Evolutionary conservation across 2,329 filamentous ascomycete genomes (phyloP), one percentile per base, ranked within the genome.

Genomic region (Helotiales sp.): DNA sequence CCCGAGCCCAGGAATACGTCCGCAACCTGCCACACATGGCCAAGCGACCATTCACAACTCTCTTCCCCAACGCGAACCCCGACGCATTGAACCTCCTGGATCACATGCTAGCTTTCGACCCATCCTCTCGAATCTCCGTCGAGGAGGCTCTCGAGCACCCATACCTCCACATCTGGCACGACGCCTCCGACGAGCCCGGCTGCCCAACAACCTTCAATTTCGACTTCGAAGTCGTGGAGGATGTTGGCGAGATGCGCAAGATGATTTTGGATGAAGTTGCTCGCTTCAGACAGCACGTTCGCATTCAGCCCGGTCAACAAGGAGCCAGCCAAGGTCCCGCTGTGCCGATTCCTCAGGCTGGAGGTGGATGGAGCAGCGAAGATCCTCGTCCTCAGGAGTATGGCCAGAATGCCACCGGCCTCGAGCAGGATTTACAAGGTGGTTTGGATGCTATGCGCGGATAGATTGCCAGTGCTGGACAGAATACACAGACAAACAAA

Each of bases 161-260:
- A 37, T 99, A 99, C 82, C 87, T 99, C 64, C 89, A 95, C 77
- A 97, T 99, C 82, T 76, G 96, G 96, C 96, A 99, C 83, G 96
- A 99, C 75, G 92, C 94, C 61, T 94, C 92, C 3, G 96, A 99
- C 81, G 96, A 99, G 83, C 96, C 96, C 22, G 88, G 90, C 71
- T 98, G 95, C 83, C 94, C 94, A 0, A 92, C 91, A 17, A 94
- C 93, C 20, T 99, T 99, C 82, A 94, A 99, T 84, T 99, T 99
- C 83, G 91, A 95, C 79, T 99, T 99, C 77, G 96, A 99, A 80
- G 90, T 97, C n/a, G 89, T 97, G 45, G 95, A 99, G 62, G 96
- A 98, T 52, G 93, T 99, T 22, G 86, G 85, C 24, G 92, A 97
- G 74, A 98, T 99, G 94, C 92, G 96, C 78, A 90, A 90, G 80